These are phyloP conservation scores for Phytophthora hybrid DNA, from an alignment of 352 stramenopile genomes.

Conservation along the genomic window DNA sequence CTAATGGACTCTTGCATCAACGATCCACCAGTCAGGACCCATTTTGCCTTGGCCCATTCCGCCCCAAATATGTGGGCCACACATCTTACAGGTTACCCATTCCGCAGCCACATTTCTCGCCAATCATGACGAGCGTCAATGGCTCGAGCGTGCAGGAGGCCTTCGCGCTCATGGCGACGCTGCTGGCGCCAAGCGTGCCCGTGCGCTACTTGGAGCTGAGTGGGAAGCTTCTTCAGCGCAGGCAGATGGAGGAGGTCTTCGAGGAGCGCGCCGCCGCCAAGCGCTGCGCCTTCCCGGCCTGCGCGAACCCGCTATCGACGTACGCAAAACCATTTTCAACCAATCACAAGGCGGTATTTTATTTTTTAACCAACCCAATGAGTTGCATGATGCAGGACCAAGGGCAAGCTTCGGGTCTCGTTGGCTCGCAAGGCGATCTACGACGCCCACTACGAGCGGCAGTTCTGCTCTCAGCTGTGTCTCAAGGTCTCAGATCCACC, in stretches of 20 bases:
- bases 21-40: no score
- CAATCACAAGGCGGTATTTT: constrained; percentile 12
- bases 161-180: constrained; percentile 83
- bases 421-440: constrained; percentile 82
- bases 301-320: constrained; percentile 59
- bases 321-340: constrained; percentile 35
- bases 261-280: constrained; percentile 76
- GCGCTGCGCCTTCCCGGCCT: constrained; percentile 81
- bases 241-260: constrained; percentile 86
- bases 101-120: background rate
- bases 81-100: no score
- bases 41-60: no score
- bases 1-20: no score
- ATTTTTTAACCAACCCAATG: constrained; percentile 21
- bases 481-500: constrained; percentile 50
- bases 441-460: constrained; percentile 77
- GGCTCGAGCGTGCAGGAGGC: constrained; percentile 79
- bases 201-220: constrained; percentile 76
- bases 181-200: constrained; percentile 71
- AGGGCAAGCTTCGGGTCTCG: constrained; percentile 78
- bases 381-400: constrained; percentile 43
- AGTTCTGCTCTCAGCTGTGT: constrained; percentile 83
- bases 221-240: constrained; percentile 72
- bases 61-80: background rate
- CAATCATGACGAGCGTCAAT: constrained; percentile 37